phyloP scores from a whole-genome alignment of 192 early-diverging fungal species.

The Coemansia sp. region DNA sequence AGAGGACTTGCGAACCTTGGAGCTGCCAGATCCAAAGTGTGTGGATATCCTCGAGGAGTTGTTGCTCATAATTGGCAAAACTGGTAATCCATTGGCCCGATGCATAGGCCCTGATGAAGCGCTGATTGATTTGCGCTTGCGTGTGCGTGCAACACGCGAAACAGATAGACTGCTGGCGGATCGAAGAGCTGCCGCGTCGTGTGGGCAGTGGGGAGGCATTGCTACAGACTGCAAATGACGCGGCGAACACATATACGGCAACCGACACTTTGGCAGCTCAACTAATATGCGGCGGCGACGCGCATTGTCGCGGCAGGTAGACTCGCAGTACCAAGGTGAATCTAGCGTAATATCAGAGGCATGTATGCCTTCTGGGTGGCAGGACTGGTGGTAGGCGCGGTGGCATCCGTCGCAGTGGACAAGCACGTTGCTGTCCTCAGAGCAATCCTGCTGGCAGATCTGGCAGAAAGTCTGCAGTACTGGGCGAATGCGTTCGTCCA shows the following conservation, averaged over 20 bases:
- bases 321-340: slow-evolving; percentile 45
- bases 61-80: neutral
- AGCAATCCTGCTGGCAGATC: slow-evolving; percentile 70
- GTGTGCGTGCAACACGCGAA: slow-evolving; percentile 16
- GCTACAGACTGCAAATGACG: slow-evolving; percentile 17
- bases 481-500: slow-evolving; percentile 76
- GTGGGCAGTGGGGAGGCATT: neutral
- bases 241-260: slow-evolving; percentile 55
- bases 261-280: slow-evolving; percentile 51
- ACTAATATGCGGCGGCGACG: slow-evolving; percentile 46
- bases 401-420: slow-evolving; percentile 84
- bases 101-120: slow-evolving; percentile 18
- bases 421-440: slow-evolving; percentile 60
- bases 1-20: slow-evolving; percentile 51
- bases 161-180: slow-evolving; percentile 1
- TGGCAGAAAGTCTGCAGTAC: slow-evolving; percentile 87
- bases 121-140: slow-evolving; percentile 33
- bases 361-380: slow-evolving; percentile 52
- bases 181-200: slow-evolving; percentile 1
- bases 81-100: neutral
- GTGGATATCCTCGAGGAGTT: neutral
- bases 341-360: slow-evolving; percentile 14
- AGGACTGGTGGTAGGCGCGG: slow-evolving; percentile 76
- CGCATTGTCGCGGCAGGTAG: slow-evolving; percentile 43
- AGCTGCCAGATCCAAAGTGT: neutral